Evolutionary conservation across 352 stramenopile genomes (phyloP).

Genomic region (Globisporangium cederbergense): DNA sequence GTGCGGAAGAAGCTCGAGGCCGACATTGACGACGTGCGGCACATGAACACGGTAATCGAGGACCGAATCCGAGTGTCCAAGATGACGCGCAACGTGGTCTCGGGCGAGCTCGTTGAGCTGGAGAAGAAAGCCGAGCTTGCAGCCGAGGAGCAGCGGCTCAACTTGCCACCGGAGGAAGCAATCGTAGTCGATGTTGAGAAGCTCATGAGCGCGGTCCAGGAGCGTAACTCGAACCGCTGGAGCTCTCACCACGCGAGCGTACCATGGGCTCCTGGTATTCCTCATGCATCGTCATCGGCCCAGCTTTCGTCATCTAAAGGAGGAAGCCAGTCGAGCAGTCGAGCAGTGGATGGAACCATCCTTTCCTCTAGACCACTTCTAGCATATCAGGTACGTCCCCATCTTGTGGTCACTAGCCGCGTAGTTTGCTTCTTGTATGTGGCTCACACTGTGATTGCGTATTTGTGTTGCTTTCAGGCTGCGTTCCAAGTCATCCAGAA

Average conservation of each 20-base stretch:
- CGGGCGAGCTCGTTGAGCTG: conserved; percentile 51
- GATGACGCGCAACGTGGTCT: conserved; percentile 41
- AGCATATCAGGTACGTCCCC: conserved; percentile 16
- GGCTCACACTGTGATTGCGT: neutral
- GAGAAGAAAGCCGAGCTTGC: conserved; percentile 53
- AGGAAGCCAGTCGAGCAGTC: neutral
- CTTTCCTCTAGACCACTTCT: neutral
- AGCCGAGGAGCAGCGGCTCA: conserved; percentile 48
- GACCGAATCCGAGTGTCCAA: conserved; percentile 50
- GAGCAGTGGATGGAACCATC: neutral
- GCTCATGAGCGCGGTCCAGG: conserved; percentile 57
- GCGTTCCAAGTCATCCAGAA: conserved; percentile 57
- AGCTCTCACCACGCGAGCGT: neutral
- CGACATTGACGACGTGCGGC: conserved; percentile 50
- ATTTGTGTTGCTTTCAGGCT: conserved; percentile 20
- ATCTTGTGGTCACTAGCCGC: neutral
- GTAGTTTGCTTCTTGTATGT: neutral
- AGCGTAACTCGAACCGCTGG: conserved; percentile 21
- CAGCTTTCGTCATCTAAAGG: neutral
- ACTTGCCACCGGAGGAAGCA: conserved; percentile 59
- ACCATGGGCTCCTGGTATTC: neutral
- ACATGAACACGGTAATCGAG: conserved; percentile 34
- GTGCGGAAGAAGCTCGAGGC: conserved; percentile 53
- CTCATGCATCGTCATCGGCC: neutral
- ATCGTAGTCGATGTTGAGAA: conserved; percentile 58